Base-by-base conservation (phyloP, 2,329 filamentous ascomycete genomes). In the Penicillium sp. region DNA sequence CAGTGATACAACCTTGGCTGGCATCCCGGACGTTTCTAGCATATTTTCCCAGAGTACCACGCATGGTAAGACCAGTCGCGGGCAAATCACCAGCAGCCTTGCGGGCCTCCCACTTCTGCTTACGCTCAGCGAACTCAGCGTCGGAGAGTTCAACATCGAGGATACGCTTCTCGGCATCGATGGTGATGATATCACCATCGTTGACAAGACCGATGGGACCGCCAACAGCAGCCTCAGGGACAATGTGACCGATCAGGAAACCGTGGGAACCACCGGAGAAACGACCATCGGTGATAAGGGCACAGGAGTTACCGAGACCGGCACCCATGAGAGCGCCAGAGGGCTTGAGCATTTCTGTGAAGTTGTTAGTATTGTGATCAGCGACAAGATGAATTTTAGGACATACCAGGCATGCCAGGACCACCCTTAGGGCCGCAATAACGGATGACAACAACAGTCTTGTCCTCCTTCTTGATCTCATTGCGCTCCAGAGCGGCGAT, bases 211-310 rank as follows among this genome's bases (percentile, higher is more conserved):
- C 92, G 66, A 97, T 91, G 0, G 92, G 92, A 0, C 92, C 92
- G 14, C 92, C 92, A 1, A 87, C 86, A 1, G 89, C 90, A 0
- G 92, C 93, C 74, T 97, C 92, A 2, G 92, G 92, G 4, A 89
- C 88, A 13, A 97, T 90, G 67, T 96, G 92, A 2, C 93, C 92
- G 11, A 97, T 90, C 65, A 96, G 93, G 73, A 96, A 96, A 0
- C 91, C 91, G 72, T 96, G 92, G 47, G 83, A 88, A 1, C 91
- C 92, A 30, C 92, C 92, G 48, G 83, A 88, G 73, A 96, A 97
- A 44, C 92, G 79, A 0, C 92, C 93, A 69, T 97, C 87, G 1
- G 87, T 90, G 71, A 90, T 86, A 35, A 90, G 77, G 3, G 87
- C 87, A 19, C 87, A 83, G 58, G 89, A 86, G 54, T 86, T 77